These are phyloP conservation scores for Crucibulum laeve DNA, from an alignment of 768 basidiomycete genomes.

Conservation along the genomic window DNA sequence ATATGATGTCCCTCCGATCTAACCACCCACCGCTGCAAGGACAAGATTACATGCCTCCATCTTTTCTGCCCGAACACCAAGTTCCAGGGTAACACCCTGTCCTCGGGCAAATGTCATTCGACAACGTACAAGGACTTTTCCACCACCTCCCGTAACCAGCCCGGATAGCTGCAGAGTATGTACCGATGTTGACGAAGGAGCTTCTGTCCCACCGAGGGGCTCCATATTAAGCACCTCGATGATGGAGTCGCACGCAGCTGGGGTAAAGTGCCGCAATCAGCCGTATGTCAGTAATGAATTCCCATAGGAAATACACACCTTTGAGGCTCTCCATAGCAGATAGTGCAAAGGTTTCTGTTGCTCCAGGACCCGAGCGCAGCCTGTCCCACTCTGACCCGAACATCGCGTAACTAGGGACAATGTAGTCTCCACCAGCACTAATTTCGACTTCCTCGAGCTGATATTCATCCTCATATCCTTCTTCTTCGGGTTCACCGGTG, in stretches of 20 bases:
- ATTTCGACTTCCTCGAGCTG: constrained; percentile 95
- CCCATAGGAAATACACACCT: constrained; percentile 47
- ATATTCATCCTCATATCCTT: constrained; percentile 99
- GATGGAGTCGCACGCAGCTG: constrained; percentile 95
- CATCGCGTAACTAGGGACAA: constrained; percentile 90
- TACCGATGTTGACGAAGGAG: constrained; percentile 75
- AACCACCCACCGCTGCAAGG: constrained; percentile 83
- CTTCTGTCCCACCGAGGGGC: constrained; percentile 86
- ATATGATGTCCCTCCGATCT: constrained; percentile 7
- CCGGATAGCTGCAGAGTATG: constrained; percentile 95
- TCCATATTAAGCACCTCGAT: constrained; percentile 98
- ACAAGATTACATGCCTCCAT: constrained; percentile 84
- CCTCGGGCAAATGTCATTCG: constrained; percentile 93
- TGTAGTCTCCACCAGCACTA: constrained; percentile 89
- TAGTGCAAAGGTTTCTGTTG: constrained; percentile 91
- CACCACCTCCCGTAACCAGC: constrained; percentile 85
- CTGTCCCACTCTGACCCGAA: constrained; percentile 97
- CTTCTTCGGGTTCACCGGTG: constrained; percentile 93
- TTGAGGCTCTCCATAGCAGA: constrained; percentile 91
- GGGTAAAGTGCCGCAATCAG: constrained; percentile 11
- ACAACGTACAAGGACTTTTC: constrained; percentile 92
- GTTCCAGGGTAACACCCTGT: constrained; percentile 88
- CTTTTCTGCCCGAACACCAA: constrained; percentile 89
- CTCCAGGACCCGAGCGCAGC: constrained; percentile 67
- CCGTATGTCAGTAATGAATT: background rate